Conservation (phyloP, 495 filamentous ascomycete species). For the Penicillium simplicissimum region DNA sequence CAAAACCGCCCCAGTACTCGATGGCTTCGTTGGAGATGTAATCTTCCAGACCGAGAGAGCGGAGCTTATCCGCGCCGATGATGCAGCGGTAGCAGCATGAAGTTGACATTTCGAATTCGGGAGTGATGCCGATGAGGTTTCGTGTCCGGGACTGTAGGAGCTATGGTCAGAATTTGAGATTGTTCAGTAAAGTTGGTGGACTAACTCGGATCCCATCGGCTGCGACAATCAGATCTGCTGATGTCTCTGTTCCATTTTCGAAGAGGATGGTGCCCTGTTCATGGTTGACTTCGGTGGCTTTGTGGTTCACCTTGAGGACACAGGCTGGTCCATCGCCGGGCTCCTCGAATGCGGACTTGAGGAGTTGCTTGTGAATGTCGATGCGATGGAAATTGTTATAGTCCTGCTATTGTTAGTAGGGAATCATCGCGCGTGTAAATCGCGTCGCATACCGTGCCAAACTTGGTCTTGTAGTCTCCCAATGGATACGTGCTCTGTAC, state of each 20-base stretch:
- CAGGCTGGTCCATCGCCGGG: conserved; percentile 24
- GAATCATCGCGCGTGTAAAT: neutral
- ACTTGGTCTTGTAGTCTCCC: conserved; percentile 33
- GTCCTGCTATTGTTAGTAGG: conserved; percentile 15
- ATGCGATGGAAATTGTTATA: conserved; percentile 38
- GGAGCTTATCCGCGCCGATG: conserved; percentile 33
- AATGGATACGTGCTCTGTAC: conserved; percentile 30
- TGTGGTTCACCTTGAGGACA: conserved; percentile 30
- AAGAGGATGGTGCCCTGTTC: conserved; percentile 26
- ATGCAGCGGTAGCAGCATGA: conserved; percentile 36
- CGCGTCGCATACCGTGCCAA: conserved; percentile 21
- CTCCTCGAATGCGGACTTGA: conserved; percentile 28
- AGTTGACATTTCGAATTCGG: conserved; percentile 29
- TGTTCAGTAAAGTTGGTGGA: neutral
- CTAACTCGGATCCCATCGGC: conserved; percentile 35
- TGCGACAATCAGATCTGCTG: conserved; percentile 29
- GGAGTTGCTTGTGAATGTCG: conserved; percentile 32
- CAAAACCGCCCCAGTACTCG: conserved; percentile 39
- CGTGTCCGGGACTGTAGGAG: conserved; percentile 16
- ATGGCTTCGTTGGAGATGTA: conserved; percentile 32
- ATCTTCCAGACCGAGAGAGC: conserved; percentile 24
- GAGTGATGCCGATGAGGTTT: conserved; percentile 26
- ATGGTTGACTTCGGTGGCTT: conserved; percentile 18
- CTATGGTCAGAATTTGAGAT: neutral
- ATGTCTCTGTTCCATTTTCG: conserved; percentile 20